Base-by-base conservation (phyloP, 352 stramenopile genomes). In the Globisporangium recalcitrans region DNA sequence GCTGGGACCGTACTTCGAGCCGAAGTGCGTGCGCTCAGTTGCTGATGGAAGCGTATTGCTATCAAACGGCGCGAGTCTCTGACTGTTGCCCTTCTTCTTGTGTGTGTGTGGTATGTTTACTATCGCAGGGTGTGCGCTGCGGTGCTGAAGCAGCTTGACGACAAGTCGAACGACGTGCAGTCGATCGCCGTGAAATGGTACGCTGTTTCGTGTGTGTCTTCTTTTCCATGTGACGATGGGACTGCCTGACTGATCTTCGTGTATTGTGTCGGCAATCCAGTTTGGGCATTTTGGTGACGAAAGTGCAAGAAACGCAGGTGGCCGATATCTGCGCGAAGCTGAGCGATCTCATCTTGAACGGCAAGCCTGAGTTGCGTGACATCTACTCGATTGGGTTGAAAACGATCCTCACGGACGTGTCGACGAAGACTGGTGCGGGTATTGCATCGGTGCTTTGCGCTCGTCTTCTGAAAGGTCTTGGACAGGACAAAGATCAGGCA, bases 321-420 rank as follows among this genome's bases (percentile, higher is more conserved):
- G 83, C 92, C 16, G 96, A 99, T 66, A 99, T 99, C 75, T 98
- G 91, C 61, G 87, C 97, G 65, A 98, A 98, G 65, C 85, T 99
- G 14, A 96, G 91, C 52, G 93, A 97, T 60, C 85, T 99, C 52
- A 97, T 99, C 47, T 77, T 99, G 44, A 94, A 98, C 63, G 89
- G 89, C 36, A 99, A 99, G 72, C 77, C 82, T 19, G 97, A 99
- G 74, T 81, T 99, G 19, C 84, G 97, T 32, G 97, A 99, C 77
- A 98, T 99, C 31, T 99, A 99, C 73, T 93, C 96, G 9, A 99
- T 99, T 74, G 97, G 97, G 21, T 78, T 99, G 9, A 98, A 99
- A 77, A 99, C 96, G 9, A 91, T 98, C 71, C 83, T 98, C 19
- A 78, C 87, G 1, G 92, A 98, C 31, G 94, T 99, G 38, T 97